Percentiles rank a stretch among this genome's conserved stretches.
Conservation (phyloP, 441 rosid genomes). For the Arabidopsis lyrata region DNA sequence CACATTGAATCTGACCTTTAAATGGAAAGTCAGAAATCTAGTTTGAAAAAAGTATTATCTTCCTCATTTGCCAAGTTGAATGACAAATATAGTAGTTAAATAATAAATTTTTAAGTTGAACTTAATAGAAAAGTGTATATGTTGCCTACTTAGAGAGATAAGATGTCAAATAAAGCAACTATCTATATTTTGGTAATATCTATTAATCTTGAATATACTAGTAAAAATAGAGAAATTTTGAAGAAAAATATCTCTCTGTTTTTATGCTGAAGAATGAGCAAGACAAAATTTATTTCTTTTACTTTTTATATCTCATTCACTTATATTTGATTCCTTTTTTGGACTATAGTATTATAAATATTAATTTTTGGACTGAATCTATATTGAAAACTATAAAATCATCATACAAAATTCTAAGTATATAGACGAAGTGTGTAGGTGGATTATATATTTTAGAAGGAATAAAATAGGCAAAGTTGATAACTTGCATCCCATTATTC, state of each 20-base stretch:
- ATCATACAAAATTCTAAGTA: not conserved
- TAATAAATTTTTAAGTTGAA: not conserved
- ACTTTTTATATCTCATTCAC: not conserved
- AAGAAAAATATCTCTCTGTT: too few relatives aligned
- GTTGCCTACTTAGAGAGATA: not conserved
- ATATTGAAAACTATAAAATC: not conserved
- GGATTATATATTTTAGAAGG: not conserved
- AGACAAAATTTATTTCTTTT: too few relatives aligned
- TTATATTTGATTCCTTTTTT: not conserved
- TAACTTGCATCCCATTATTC: not conserved
- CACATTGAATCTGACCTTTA: constrained; percentile 17
- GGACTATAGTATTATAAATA: not conserved
- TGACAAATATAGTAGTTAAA: not conserved
- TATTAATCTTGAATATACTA: not conserved
- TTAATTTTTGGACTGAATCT: not conserved
- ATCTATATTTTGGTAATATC: not conserved
- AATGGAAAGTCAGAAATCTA: constrained; percentile 16
- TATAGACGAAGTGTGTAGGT: not conserved
- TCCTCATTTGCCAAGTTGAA: constrained; percentile 25
- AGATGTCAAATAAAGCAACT: not conserved
- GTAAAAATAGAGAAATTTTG: too few relatives aligned
- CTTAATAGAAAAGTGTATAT: not conserved
- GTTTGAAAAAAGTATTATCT: not conserved
- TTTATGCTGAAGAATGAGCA: too few relatives aligned
- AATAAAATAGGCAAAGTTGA: not conserved